A percentile compares a stretch with the other conserved stretches of the same genome.
phyloP scores from a whole-genome alignment of 352 stramenopile genomes.

The Hyaloperonospora arabidopsidis region DNA sequence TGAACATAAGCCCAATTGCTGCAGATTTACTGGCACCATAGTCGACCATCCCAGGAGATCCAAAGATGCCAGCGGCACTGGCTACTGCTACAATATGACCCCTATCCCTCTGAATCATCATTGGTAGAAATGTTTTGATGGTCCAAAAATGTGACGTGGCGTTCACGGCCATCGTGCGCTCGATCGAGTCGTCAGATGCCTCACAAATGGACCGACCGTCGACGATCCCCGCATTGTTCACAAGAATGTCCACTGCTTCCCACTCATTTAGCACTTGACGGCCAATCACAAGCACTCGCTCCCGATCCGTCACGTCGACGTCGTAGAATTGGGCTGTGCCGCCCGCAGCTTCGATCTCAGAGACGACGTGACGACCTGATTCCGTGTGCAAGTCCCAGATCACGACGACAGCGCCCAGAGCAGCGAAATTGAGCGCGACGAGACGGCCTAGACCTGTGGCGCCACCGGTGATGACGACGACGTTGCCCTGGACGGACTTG shows the following conservation, averaged over 20 bases:
- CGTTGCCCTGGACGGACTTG: slow-evolving; percentile 41
- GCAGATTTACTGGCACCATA: slow-evolving; percentile 48
- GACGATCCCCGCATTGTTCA: slow-evolving; percentile 57
- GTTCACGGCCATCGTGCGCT: slow-evolving; percentile 45
- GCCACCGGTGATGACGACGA: slow-evolving; percentile 49
- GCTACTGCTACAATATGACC: slow-evolving; percentile 46
- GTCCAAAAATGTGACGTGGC: slow-evolving; percentile 46
- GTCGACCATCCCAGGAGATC: slow-evolving; percentile 43
- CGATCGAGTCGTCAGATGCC: slow-evolving; percentile 34
- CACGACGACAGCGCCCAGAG: slow-evolving; percentile 27
- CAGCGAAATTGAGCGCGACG: slow-evolving; percentile 33
- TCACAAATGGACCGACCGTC: slow-evolving; percentile 32
- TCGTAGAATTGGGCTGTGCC: slow-evolving; percentile 27
- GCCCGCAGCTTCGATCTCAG: slow-evolving; percentile 27
- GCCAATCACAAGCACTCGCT: slow-evolving; percentile 24
- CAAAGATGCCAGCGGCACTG: slow-evolving; percentile 40
- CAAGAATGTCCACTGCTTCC: slow-evolving; percentile 33
- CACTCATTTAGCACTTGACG: slow-evolving; percentile 21
- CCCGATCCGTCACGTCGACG: slow-evolving; percentile 32
- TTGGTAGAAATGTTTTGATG: slow-evolving; percentile 40
- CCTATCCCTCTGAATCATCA: slow-evolving; percentile 33
- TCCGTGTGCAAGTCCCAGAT: slow-evolving; percentile 36
- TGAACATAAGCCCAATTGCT: slow-evolving; percentile 35
- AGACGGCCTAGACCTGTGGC: slow-evolving; percentile 46
- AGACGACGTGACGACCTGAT: slow-evolving; percentile 22